Base-by-base conservation (phyloP, 305 asterid species). In the Fraxinus platypoda region DNA sequence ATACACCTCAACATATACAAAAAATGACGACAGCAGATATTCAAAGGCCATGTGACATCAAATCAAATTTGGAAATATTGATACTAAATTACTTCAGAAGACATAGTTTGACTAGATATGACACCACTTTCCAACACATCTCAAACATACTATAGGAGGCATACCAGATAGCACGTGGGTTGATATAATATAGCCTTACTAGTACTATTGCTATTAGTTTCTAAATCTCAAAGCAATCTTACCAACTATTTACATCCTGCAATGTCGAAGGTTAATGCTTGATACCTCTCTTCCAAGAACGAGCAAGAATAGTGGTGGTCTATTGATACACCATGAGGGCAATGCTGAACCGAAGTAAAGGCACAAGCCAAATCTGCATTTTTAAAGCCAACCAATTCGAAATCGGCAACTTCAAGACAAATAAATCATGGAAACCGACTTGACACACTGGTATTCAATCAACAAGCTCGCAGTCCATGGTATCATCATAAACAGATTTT, bases 241-340 rank as follows among this genome's bases (percentile, higher is more conserved):
- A 96, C 99, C 98, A 91, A 94, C 99, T 92, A 94, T 90, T 87
- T 89, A 91, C 92, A 90, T 90, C 96, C 97, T 87, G 97, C 96
- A 92, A 88, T 89, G 94, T 90, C 89, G 95, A 91, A 94, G 97
- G 89, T 88, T 89, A 94, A 92, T 87, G 98, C 97, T 90, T 87
- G 94, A 89, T 93, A 94, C 98, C 98, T 96, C 97, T 93, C 98
- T 92, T 92, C 95, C 83, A 92, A 85, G 87, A 97, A 88, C 87
- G 92, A 91, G 91, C 89, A 91, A 90, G 95, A 88, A 91, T 88
- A 90, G 92, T 88, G 86, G 94, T 88, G 91, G 98, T 86, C 90
- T 95, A 96, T 93, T 87, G 98, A 91, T 93, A 93, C 99, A 93
- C 98, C 98, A 93, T 93, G 92, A 91, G 90, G 91, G 94, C 97